Evolutionary conservation across 371 early-diverging fungal species (phyloP), one percentile per base, ranked within the genome.

Genomic region (Nosema muscidifuracis): DNA sequence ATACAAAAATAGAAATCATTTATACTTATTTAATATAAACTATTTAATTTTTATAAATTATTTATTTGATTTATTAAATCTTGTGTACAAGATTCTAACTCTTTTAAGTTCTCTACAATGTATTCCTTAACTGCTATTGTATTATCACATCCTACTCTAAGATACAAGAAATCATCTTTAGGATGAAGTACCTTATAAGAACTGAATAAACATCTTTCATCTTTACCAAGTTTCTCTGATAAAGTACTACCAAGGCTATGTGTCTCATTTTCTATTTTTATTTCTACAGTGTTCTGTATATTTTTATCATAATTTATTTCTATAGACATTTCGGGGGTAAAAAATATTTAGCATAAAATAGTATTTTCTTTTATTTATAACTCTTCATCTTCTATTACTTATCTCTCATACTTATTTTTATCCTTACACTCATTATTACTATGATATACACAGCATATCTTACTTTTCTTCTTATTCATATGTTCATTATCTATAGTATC

Each of bases 401-500:
- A 22, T 72, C 81, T 79, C 61, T 77, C 79, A 64, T 69, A 78
- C 43, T 77, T 76, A 65, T 77, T 71, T 51, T 72, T 72, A 65
- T 71, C 43, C 30, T 65, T 68, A 64, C 69, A 51, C 47, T 71
- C 65, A 26, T 67, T 72, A 34, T 73, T 72, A 12, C 36, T 47
- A 42, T 79, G 79, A 34, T 42, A 77, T 42, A 83, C 80, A 43
- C 83, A 83, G 66, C 83, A 83, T 6, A 74, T 60, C 36, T 83
- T 83, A 26, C 77, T 78, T 61, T 77, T 81, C 61, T 79, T 81
- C 55, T 66, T 77, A 40, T 76, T 74, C 26, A 79, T 20, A 50
- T 79, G 74, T 43, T 77, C 77, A 62, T 83, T 83, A 33, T 83
- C 80, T 55, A 83, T 67, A 57, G 80, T 81, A n/a, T 77, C 78